Percentiles rank a stretch among this genome's conserved stretches.
Conservation (phyloP, 164 flowering plant species). For the Nymphaea colorata region DNA sequence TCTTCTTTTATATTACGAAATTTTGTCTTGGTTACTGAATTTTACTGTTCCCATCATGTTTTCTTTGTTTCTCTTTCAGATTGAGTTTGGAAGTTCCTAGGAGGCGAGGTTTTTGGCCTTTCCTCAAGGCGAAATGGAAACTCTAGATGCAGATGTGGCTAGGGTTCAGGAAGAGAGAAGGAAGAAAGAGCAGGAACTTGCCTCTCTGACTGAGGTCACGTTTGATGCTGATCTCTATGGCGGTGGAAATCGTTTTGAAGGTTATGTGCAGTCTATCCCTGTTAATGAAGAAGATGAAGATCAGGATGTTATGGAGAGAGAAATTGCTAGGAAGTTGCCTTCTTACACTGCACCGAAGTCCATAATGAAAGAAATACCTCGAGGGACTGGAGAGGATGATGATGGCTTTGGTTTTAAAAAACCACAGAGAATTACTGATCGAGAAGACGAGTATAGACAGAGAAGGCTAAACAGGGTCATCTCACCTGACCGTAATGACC, state of each 20-base stretch:
- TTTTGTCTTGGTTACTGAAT: no score
- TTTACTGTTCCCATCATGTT: no score
- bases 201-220: constrained; percentile 52
- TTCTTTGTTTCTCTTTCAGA: not conserved
- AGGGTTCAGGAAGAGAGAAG: constrained; percentile 74
- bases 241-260: constrained; percentile 32
- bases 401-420: constrained; percentile 50
- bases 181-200: constrained; percentile 67
- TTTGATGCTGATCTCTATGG: constrained; percentile 80
- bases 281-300: constrained; percentile 70
- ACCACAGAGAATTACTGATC: constrained; percentile 53
- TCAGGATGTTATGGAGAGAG: constrained; percentile 34
- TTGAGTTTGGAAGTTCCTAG: not conserved
- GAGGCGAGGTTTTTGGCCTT: not conserved
- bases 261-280: constrained; percentile 62
- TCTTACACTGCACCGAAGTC: constrained; percentile 87
- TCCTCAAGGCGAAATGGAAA: constrained; percentile 15
- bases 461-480: constrained; percentile 60
- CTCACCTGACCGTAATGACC: constrained; percentile 84
- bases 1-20: no score
- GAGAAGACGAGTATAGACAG: constrained; percentile 85
- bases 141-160: constrained; percentile 50
- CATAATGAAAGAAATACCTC: constrained; percentile 52
- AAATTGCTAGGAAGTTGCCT: constrained; percentile 51
- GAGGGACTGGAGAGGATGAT: constrained; percentile 28